Conservation (phyloP, 441 rosid species). For the Syzygium malaccense region DNA sequence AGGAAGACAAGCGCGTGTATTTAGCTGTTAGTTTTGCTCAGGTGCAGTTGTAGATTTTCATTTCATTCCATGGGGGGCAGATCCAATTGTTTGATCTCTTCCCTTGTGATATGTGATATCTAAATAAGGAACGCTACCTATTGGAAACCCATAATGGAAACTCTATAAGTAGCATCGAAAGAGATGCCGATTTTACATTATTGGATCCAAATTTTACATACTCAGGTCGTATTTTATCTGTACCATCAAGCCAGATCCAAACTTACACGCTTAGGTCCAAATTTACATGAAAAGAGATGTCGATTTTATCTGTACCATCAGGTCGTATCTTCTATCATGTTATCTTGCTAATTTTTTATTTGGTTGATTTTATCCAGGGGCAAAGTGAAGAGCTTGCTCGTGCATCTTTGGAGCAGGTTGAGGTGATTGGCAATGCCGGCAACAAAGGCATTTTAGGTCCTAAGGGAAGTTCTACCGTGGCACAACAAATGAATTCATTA, state of each 20-base stretch:
- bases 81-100: not conserved
- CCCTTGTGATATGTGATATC: not conserved
- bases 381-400: slow-evolving; percentile 65
- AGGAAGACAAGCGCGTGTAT: not conserved
- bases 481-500: slow-evolving; percentile 28
- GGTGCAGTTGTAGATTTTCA: not conserved
- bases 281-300: not conserved
- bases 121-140: not conserved
- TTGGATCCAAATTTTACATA: not conserved
- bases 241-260: not conserved
- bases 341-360: slow-evolving; percentile 1
- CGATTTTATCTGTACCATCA: not conserved
- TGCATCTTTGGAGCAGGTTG: slow-evolving; percentile 60
- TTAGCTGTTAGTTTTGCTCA: not conserved
- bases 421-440: slow-evolving; percentile 34
- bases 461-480: slow-evolving; percentile 37
- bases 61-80: not conserved
- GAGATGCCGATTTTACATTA: not conserved
- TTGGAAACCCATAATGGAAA: not conserved
- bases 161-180: not conserved
- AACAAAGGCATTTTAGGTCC: slow-evolving; percentile 35
- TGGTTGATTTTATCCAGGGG: slow-evolving; percentile 35
- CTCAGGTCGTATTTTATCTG: not conserved
- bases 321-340: not conserved
- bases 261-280: not conserved